These are phyloP conservation scores for Monosporascus sp. DNA, from an alignment of 2,329 filamentous ascomycete genomes.

Conservation along the genomic window DNA sequence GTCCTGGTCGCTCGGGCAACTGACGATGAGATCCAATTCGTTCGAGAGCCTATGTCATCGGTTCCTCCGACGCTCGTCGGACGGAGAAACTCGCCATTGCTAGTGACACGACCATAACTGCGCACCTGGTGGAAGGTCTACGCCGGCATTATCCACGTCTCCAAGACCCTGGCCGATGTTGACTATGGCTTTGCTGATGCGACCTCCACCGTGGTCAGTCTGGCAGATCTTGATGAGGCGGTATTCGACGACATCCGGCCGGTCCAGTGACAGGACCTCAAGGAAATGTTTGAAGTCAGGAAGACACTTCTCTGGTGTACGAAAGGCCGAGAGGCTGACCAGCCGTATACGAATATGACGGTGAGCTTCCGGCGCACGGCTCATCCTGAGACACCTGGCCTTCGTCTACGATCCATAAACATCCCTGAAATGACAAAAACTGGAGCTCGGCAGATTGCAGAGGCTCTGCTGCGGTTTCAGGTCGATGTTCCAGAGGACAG, in stretches of 20 bases:
- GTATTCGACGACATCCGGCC: slow-evolving; percentile 6
- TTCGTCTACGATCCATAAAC: slow-evolving; percentile 18
- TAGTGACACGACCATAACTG: not conserved
- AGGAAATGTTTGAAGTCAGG: slow-evolving; percentile 9
- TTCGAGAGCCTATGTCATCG: slow-evolving; percentile 5
- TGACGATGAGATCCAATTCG: slow-evolving; percentile 6
- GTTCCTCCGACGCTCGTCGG: not conserved
- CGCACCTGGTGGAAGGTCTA: no score
- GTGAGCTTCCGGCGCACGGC: slow-evolving; percentile 17
- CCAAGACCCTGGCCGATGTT: no score
- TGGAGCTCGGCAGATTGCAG: slow-evolving; percentile 7
- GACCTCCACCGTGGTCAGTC: slow-evolving; percentile 1
- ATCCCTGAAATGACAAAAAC: slow-evolving; percentile 4
- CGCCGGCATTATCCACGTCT: no score
- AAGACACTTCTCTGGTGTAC: slow-evolving; percentile 23
- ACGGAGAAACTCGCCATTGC: slow-evolving; percentile 4
- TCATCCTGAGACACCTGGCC: slow-evolving; percentile 8
- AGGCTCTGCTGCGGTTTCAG: slow-evolving; percentile 9
- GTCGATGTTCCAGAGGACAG: no score
- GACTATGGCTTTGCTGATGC: no score
- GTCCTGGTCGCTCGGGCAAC: slow-evolving; percentile 14
- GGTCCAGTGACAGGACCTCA: not conserved
- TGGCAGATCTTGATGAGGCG: slow-evolving; percentile 3
- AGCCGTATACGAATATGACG: slow-evolving; percentile 19
- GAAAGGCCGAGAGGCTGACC: slow-evolving; percentile 4